Percentiles rank a stretch among this genome's conserved stretches.
Conservation (phyloP, 257 asterid genomes). For the Solanum rostratum region DNA sequence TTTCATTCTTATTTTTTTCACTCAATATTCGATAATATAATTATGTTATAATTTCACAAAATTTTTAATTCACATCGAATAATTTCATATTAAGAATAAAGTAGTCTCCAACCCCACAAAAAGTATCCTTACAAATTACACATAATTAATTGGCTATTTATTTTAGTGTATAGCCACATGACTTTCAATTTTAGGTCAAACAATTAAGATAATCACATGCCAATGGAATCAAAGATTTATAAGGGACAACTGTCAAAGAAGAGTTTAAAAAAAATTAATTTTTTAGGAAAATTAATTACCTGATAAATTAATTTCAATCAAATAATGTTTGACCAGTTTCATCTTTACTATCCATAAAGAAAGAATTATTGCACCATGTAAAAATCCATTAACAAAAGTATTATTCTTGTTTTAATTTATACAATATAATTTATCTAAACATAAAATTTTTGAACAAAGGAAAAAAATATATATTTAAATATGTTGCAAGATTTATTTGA, state of each 20-base stretch:
- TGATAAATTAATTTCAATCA: conserved; percentile 29
- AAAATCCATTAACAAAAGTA: conserved; percentile 1
- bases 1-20: background rate
- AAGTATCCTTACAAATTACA: background rate
- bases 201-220: conserved; percentile 36
- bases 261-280: background rate
- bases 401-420: conserved; percentile 25
- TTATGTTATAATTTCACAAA: background rate
- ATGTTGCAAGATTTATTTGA: background rate
- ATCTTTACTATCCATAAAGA: conserved; percentile 36
- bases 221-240: background rate
- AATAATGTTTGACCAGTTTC: conserved; percentile 62
- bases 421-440: background rate
- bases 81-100: background rate
- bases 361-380: conserved; percentile 40
- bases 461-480: background rate
- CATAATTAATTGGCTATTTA: background rate
- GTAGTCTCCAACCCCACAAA: background rate
- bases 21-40: background rate
- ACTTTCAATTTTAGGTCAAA: conserved; percentile 22
- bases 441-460: background rate
- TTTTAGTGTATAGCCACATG: background rate
- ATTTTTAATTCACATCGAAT: background rate
- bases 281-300: conserved; percentile 27
- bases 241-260: conserved; percentile 45